Evolutionary conservation across 768 basidiomycete species (phyloP).

Genomic region (Phylloporus sp.): DNA sequence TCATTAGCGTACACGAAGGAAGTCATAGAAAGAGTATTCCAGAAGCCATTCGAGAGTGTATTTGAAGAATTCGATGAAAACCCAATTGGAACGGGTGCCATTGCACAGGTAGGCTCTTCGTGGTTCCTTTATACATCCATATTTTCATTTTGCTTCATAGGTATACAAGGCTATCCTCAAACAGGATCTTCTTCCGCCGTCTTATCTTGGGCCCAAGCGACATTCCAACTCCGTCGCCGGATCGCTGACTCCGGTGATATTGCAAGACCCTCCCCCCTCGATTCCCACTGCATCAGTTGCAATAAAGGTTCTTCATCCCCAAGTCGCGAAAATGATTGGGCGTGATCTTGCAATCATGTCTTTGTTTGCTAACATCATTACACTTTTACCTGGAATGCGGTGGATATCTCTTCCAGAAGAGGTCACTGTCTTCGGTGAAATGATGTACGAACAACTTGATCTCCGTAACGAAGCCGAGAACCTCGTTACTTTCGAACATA

Average conservation of each 20-base stretch:
- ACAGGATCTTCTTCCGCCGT: constrained; percentile 78
- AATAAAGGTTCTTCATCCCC: constrained; percentile 93
- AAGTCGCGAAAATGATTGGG: constrained; percentile 73
- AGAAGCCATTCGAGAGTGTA: constrained; percentile 77
- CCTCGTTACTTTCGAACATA: constrained; percentile 75
- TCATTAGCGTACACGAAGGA: constrained; percentile 71
- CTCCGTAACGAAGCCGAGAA: constrained; percentile 88
- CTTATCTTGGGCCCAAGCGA: constrained; percentile 76
- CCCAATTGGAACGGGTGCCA: constrained; percentile 98
- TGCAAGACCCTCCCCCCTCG: constrained; percentile 56
- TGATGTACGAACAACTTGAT: constrained; percentile 97
- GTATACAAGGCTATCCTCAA: constrained; percentile 89
- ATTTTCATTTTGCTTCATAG: constrained; percentile 31
- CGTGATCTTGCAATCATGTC: constrained; percentile 95
- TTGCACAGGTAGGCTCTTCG: constrained; percentile 64
- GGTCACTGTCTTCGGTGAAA: constrained; percentile 87
- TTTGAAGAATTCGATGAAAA: constrained; percentile 84
- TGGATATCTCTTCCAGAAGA: constrained; percentile 97
- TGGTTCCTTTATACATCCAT: neutral
- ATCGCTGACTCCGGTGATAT: constrained; percentile 48
- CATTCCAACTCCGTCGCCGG: constrained; percentile 43
- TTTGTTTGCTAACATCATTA: constrained; percentile 79
- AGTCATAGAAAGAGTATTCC: constrained; percentile 82
- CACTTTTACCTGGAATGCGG: constrained; percentile 85
- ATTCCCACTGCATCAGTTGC: constrained; percentile 87